Conservation (phyloP, 805 yeast species). For the Starmerella scarabaei region DNA sequence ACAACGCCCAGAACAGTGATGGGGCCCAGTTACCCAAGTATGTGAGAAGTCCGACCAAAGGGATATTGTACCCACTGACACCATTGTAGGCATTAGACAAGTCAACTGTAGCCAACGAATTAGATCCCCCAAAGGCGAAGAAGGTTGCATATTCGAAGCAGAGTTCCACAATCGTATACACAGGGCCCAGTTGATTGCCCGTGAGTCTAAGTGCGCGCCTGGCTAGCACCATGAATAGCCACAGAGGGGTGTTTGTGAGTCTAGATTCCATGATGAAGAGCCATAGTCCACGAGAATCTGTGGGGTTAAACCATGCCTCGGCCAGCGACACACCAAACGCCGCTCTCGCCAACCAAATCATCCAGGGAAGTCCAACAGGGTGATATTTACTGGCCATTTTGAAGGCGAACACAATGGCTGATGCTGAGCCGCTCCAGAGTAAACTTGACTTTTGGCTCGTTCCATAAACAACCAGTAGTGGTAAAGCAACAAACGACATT, state of each 20-base stretch:
- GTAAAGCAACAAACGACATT: background rate
- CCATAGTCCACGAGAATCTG: background rate
- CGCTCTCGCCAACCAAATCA: conserved; percentile 12
- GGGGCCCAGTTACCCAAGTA: conserved; percentile 76
- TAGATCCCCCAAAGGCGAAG: conserved; percentile 81
- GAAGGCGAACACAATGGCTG: conserved; percentile 38
- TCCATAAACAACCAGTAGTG: too few relatives aligned
- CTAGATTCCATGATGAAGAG: conserved; percentile 45
- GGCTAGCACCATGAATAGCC: conserved; percentile 13
- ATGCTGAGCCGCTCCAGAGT: conserved; percentile 32
- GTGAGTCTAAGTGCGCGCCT: background rate
- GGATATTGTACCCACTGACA: conserved; percentile 51
- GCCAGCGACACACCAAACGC: conserved; percentile 6
- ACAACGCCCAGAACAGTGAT: conserved; percentile 64
- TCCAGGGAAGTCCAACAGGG: conserved; percentile 7
- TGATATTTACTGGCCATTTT: conserved; percentile 41
- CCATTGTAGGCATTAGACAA: conserved; percentile 90
- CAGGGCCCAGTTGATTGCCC: background rate
- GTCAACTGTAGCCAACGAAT: conserved; percentile 83
- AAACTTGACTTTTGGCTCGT: too few relatives aligned
- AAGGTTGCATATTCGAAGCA: conserved; percentile 64
- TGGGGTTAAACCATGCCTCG: conserved; percentile 4
- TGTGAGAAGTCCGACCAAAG: conserved; percentile 63
- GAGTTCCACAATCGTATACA: conserved; percentile 28
- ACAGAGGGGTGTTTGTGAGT: conserved; percentile 43